These are phyloP conservation scores for Rhodotorula babjevae DNA, from an alignment of 768 basidiomycete species.

Conservation along the genomic window DNA sequence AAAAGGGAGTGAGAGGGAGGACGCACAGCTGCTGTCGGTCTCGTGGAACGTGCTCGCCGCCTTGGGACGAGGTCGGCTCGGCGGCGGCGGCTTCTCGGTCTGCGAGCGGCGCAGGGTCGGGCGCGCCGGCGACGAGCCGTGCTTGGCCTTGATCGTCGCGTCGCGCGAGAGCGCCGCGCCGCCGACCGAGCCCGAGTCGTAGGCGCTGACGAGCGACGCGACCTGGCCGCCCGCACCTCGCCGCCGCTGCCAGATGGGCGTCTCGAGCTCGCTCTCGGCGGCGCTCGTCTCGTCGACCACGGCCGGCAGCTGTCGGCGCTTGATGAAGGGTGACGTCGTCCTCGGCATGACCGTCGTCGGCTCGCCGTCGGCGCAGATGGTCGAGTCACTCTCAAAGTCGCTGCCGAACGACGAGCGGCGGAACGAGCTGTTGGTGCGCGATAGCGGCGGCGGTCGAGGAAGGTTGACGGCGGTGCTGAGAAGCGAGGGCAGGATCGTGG, in stretches of 20 bases:
- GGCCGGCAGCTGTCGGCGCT: background rate
- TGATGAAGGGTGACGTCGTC: conserved; percentile 22
- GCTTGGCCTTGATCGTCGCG: background rate
- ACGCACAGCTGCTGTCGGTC: conserved; percentile 17
- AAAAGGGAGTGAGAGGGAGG: background rate
- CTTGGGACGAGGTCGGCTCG: background rate
- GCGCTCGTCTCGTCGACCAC: conserved; percentile 17
- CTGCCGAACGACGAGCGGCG: conserved; percentile 8
- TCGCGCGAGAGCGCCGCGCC: background rate
- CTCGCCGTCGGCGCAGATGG: conserved; percentile 46
- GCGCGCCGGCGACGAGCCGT: background rate
- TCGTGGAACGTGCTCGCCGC: conserved; percentile 1
- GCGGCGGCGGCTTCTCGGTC: conserved; percentile 22
- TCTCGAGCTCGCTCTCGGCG: conserved; percentile 31
- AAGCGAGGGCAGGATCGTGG: background rate
- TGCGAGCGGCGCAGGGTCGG: conserved; percentile 17
- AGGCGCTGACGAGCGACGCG: conserved; percentile 13
- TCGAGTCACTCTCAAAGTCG: conserved; percentile 50
- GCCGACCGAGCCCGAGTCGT: background rate
- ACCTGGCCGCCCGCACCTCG: conserved; percentile 8
- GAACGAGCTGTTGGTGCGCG: background rate
- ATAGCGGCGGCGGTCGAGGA: background rate
- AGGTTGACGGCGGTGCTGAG: too few species aligned
- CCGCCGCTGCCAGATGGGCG: background rate
- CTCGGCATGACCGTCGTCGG: background rate